Evolutionary conservation across 495 filamentous ascomycete genomes (phyloP), one percentile per base, ranked within the genome.

Genomic region (Geoglossum glabrum): DNA sequence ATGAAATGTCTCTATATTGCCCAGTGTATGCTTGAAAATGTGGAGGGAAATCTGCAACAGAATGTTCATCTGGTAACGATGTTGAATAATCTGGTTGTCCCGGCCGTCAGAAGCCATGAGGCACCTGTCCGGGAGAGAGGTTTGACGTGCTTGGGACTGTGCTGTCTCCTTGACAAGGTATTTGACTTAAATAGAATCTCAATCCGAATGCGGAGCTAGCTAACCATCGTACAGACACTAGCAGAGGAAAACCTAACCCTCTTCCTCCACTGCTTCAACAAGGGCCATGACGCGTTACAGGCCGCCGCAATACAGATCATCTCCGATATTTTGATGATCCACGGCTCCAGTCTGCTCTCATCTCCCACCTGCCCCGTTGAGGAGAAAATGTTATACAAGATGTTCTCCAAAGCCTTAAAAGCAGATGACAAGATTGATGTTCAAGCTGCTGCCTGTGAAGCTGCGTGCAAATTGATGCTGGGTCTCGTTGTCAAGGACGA

Each of bases 1-100:
- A 87, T 95, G 80, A 96, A 97, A 68, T 96, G 92, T 71, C 76
- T 99, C 36, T 87, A 96, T 65, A 95, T 99, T 62, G 89, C 93
- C 25, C 88, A 93, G 64, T 97, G 87, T 74, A 95, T 95, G 89
- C 76, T 99, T 45, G 80, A 93, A 66, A 92, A 95, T 63, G 85
- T 96, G 1, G 72, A 85, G 56, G 85, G 87, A 23, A 80, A 83
- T 57, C 73, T 97, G 30, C 89, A 95, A 67, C 73, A 85, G 49
- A 95, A 95, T 67, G 80, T 81, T 59, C 80, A 93, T 64, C 71
- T 99, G 15, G 86, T 94, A 1, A 85, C 86, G 30, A 95, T 96
- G 86, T 75, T 97, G 45, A 96, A 99, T 68, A 96, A 93, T 64
- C 78, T 97, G 3, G 85, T 99, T 40, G 87, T 97, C 1, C 93